These are phyloP conservation scores for Brasenia schreberi DNA, from an alignment of 164 flowering plant genomes.

Conservation along the genomic window DNA sequence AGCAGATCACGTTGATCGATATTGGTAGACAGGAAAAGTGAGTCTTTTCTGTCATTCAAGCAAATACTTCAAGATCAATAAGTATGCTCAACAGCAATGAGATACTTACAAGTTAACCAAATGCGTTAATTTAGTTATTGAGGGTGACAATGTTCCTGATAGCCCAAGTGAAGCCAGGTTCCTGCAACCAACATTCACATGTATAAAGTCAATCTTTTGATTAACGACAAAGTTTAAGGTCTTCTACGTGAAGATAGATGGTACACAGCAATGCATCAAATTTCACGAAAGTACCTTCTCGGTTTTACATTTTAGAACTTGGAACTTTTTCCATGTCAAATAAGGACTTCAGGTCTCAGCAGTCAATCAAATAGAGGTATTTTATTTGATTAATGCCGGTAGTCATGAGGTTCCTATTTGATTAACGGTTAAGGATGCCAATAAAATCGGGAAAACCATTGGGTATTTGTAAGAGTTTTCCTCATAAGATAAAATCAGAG, in stretches of 20 bases:
- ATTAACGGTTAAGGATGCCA: neutral
- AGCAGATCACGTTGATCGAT: neutral
- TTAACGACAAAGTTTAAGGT: neutral
- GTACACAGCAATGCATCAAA: neutral
- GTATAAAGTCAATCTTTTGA: neutral
- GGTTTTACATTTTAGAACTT: no score
- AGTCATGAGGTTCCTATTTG: no score
- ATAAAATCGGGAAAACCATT: neutral
- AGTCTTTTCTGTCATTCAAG: neutral
- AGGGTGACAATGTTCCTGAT: constrained; percentile 65
- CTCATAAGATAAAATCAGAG: no score
- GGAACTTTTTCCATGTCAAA: no score
- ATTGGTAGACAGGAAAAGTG: neutral
- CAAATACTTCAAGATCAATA: neutral
- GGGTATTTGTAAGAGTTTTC: neutral
- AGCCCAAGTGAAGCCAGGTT: constrained; percentile 66
- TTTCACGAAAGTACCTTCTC: no score
- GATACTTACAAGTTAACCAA: constrained; percentile 58
- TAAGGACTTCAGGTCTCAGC: no score
- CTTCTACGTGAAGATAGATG: neutral
- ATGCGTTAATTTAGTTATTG: constrained; percentile 54
- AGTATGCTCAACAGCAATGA: neutral
- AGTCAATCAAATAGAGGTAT: no score
- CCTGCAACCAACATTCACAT: constrained; percentile 30
- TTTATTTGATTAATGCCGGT: no score